Percentiles rank a stretch among this genome's conserved stretches.
Evolutionary conservation across 106 monocot species (phyloP).

Genomic region (Cymbidium sinense): DNA sequence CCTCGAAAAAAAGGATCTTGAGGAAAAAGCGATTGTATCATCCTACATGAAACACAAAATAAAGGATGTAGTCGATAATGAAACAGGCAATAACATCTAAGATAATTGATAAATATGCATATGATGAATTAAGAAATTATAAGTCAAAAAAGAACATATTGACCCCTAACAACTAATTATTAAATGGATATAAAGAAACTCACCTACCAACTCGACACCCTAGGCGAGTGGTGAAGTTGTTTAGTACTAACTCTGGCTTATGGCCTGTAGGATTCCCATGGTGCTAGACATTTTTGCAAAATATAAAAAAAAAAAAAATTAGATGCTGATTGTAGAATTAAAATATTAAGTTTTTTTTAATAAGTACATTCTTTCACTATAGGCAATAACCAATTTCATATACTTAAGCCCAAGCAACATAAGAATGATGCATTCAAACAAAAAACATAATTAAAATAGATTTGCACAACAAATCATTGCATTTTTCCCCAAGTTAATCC

Average conservation of each 20-base stretch:
- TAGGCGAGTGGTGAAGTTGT: conserved; percentile 89
- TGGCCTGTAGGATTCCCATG: conserved; percentile 94
- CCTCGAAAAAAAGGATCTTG: conserved; percentile 84
- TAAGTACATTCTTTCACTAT: not conserved
- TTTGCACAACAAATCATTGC: not conserved
- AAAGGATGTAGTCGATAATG: not conserved
- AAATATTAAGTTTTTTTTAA: not conserved
- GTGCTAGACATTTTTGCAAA: conserved; percentile 36
- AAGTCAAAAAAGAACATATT: not conserved
- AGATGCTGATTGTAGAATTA: not conserved
- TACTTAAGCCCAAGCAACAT: not conserved
- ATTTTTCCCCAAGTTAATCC: not conserved
- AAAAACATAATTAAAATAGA: not conserved
- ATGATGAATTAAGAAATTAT: not conserved
- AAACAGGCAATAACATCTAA: not conserved
- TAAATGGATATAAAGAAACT: not conserved
- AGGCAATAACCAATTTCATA: not conserved
- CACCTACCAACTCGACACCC: conserved; percentile 90
- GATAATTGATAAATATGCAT: not conserved
- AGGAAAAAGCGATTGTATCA: conserved; percentile 92
- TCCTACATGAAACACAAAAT: conserved; percentile 30
- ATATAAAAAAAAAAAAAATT: not conserved
- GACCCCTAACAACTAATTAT: not conserved
- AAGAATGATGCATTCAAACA: not conserved
- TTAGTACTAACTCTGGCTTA: conserved; percentile 85